Conservation (phyloP, 2,329 filamentous ascomycete species). For the Pseudogymnoascus sp. region DNA sequence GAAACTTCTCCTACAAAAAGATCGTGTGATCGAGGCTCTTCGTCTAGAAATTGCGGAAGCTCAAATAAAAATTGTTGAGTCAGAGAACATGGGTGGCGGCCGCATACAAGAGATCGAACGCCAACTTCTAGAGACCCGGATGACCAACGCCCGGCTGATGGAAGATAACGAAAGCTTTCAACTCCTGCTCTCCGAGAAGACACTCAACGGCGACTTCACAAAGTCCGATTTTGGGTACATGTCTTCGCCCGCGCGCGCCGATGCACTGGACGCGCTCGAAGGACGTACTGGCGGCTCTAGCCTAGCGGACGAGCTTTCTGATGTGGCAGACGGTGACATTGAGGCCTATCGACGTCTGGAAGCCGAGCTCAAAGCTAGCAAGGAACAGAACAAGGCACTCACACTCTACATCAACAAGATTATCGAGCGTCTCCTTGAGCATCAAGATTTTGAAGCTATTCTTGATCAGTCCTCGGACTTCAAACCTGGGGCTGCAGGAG, state of each 20-base stretch:
- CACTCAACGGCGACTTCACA: slow-evolving; percentile 85
- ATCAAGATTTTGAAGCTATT: slow-evolving; percentile 92
- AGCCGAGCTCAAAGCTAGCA: slow-evolving; percentile 66
- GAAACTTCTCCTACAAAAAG: slow-evolving; percentile 86
- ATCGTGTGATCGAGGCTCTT: slow-evolving; percentile 89
- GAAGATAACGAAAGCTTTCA: slow-evolving; percentile 99
- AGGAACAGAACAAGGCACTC: slow-evolving; percentile 94
- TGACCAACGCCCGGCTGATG: slow-evolving; percentile 93
- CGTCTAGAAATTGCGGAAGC: slow-evolving; percentile 88
- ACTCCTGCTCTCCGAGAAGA: slow-evolving; percentile 87
- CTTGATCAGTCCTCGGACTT: slow-evolving; percentile 68
- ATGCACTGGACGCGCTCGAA: slow-evolving; percentile 56
- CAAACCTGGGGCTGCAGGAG: slow-evolving; percentile 34
- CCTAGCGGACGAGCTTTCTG: slow-evolving; percentile 83
- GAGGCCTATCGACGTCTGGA: slow-evolving; percentile 63
- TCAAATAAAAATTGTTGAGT: slow-evolving; percentile 89
- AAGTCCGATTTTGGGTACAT: slow-evolving; percentile 73
- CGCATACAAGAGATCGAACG: slow-evolving; percentile 85
- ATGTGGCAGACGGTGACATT: slow-evolving; percentile 53
- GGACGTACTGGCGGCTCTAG: slow-evolving; percentile 46
- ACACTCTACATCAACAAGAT: slow-evolving; percentile 99
- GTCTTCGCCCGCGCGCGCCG: slow-evolving; percentile 49
- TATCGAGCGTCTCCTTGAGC: slow-evolving; percentile 86
- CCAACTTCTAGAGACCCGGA: slow-evolving; percentile 80
- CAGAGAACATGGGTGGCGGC: slow-evolving; percentile 86